Evolutionary conservation across 495 filamentous ascomycete species (phyloP).

Genomic region (Saxophila tyrrhenica): DNA sequence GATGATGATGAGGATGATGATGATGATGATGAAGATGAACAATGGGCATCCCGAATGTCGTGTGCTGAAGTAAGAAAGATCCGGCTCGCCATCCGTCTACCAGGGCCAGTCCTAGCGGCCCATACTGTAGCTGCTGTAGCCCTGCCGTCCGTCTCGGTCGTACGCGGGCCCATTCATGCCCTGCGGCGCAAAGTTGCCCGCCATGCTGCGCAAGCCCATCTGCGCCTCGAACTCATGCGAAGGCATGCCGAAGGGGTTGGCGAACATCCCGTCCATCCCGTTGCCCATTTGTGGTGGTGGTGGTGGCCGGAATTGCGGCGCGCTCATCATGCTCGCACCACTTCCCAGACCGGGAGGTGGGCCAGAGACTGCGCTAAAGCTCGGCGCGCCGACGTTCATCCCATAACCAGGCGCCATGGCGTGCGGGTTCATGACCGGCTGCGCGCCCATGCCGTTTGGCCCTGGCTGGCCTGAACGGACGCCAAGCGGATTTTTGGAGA

Average conservation of each 20-base stretch:
- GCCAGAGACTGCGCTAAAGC: slow-evolving; percentile 16
- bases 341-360: slow-evolving; percentile 11
- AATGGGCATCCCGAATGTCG: no score
- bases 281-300: neutral
- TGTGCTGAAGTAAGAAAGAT: no score
- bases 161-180: neutral
- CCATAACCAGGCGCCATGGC: slow-evolving; percentile 14
- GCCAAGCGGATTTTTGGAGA: slow-evolving; percentile 94
- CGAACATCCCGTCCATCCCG: slow-evolving; percentile 15
- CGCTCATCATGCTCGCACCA: neutral
- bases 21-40: no score
- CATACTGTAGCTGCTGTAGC: slow-evolving; percentile 4
- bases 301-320: neutral
- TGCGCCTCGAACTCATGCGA: slow-evolving; percentile 4
- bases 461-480: slow-evolving; percentile 37
- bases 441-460: neutral
- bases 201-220: slow-evolving; percentile 2
- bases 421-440: slow-evolving; percentile 4
- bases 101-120: slow-evolving; percentile 6
- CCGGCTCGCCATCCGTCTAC: no score
- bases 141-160: neutral
- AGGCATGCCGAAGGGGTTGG: slow-evolving; percentile 9
- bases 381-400: neutral
- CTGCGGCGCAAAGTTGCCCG: slow-evolving; percentile 4
- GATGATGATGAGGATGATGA: no score